These are phyloP conservation scores for Gentiana dahurica DNA, from an alignment of 257 asterid genomes.

Conservation along the genomic window DNA sequence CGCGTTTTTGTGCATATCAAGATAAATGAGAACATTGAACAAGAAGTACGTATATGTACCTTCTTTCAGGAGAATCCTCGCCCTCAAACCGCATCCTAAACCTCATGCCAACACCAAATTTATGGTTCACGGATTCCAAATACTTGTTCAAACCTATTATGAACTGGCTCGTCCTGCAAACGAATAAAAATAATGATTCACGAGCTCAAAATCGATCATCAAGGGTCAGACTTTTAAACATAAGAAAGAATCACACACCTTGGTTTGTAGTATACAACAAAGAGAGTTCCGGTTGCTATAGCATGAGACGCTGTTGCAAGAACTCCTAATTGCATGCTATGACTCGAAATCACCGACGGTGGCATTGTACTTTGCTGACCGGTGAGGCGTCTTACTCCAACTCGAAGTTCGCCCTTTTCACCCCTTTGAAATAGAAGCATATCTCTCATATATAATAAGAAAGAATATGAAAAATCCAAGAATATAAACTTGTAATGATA, in stretches of 20 bases:
- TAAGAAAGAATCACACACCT: slow-evolving; percentile 13
- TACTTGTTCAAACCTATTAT: slow-evolving; percentile 32
- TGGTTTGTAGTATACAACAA: slow-evolving; percentile 37
- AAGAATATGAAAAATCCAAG: background rate
- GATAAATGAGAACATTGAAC: too few species aligned
- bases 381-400: slow-evolving; percentile 33
- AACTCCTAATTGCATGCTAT: slow-evolving; percentile 42
- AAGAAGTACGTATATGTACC: slow-evolving; percentile 13
- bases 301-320: slow-evolving; percentile 50
- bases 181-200: background rate
- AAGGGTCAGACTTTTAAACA: background rate
- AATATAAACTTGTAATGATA: too few species aligned
- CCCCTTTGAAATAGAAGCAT: slow-evolving; percentile 17
- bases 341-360: slow-evolving; percentile 39
- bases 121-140: slow-evolving; percentile 23
- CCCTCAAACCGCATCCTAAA: slow-evolving; percentile 44
- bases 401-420: slow-evolving; percentile 31
- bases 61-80: slow-evolving; percentile 36
- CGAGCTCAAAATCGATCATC: too few species aligned
- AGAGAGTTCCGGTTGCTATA: slow-evolving; percentile 23
- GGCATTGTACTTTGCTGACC: slow-evolving; percentile 33
- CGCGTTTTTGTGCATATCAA: too few species aligned
- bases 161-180: slow-evolving; percentile 34
- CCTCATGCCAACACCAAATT: slow-evolving; percentile 32
- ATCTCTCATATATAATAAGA: too few species aligned